Percentiles rank a stretch among this genome's conserved stretches.
Evolutionary conservation across 2,329 filamentous ascomycete genomes (phyloP).

Genomic region (Ciborinia camelliae): DNA sequence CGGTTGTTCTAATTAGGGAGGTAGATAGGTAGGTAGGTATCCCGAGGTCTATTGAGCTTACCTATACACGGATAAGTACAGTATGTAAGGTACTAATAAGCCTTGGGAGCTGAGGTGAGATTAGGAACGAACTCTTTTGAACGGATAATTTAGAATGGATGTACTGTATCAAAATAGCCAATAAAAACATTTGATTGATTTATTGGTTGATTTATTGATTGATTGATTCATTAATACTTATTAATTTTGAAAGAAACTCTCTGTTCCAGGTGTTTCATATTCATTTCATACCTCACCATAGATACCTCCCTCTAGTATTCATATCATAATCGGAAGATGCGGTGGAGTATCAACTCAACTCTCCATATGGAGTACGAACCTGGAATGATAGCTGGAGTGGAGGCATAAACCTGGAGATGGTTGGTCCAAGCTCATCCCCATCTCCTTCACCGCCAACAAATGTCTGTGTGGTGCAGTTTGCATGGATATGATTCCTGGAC

Average conservation of each 20-base stretch:
- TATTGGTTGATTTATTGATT: too few species aligned
- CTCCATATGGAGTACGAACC: too few species aligned
- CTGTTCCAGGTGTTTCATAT: too few species aligned
- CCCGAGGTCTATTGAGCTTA: neutral
- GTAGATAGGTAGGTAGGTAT: too few species aligned
- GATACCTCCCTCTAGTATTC: too few species aligned
- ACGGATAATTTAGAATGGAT: neutral
- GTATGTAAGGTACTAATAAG: neutral
- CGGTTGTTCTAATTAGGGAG: too few species aligned
- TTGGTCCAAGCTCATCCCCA: neutral
- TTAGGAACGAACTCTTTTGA: neutral
- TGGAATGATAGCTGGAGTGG: too few species aligned
- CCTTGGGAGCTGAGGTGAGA: neutral
- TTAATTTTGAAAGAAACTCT: neutral
- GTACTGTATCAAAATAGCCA: neutral
- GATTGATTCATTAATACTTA: too few species aligned
- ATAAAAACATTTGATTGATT: neutral
- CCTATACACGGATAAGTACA: too few species aligned
- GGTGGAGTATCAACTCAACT: too few species aligned
- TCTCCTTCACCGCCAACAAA: constrained; percentile 1
- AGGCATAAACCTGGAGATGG: neutral
- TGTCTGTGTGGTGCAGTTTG: constrained; percentile 1
- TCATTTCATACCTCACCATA: too few species aligned
- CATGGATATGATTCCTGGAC: too few species aligned
- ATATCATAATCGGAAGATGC: neutral